phyloP scores from a whole-genome alignment of 2,329 filamentous ascomycete species.

The Onygena corvina region DNA sequence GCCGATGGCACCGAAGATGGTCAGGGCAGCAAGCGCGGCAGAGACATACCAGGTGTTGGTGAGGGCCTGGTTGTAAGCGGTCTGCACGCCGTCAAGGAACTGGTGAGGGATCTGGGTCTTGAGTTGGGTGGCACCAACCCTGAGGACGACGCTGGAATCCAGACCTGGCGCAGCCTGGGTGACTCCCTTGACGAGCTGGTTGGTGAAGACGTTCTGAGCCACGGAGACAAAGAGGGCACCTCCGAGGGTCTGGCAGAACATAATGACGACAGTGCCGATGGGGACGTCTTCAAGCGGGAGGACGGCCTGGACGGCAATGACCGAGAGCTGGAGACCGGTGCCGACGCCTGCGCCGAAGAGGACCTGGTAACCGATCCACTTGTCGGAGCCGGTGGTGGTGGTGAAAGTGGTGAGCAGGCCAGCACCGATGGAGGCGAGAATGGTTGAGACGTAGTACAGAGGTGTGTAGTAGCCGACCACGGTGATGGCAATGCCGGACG shows the following conservation, averaged over 20 bases:
- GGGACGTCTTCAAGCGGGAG: conserved; percentile 16
- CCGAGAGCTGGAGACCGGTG: conserved; percentile 17
- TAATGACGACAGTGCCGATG: conserved; percentile 18
- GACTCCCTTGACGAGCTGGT: conserved; percentile 13
- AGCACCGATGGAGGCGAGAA: conserved; percentile 20
- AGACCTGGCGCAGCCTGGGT: conserved; percentile 26
- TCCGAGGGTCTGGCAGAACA: conserved; percentile 19
- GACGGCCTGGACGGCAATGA: conserved; percentile 19
- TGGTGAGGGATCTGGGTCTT: conserved; percentile 40
- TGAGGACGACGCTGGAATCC: conserved; percentile 32
- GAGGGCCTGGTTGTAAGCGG: conserved; percentile 53
- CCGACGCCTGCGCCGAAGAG: conserved; percentile 20
- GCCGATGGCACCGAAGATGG: conserved; percentile 42
- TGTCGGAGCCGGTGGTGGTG: conserved; percentile 15
- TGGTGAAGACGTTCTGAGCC: conserved; percentile 18
- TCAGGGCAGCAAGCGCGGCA: conserved; percentile 42
- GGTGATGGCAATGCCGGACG: conserved; percentile 11
- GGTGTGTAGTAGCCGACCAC: conserved; percentile 19
- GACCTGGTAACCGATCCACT: conserved; percentile 23
- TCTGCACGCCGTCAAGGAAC: conserved; percentile 43
- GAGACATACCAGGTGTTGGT: conserved; percentile 49
- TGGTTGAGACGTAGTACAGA: conserved; percentile 16
- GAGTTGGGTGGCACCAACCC: conserved; percentile 48
- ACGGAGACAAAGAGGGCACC: conserved; percentile 19
- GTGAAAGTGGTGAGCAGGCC: conserved; percentile 24